Evolutionary conservation across 768 basidiomycete species (phyloP), one percentile per base, ranked within the genome.

Genomic region (Suillus hirtellus): DNA sequence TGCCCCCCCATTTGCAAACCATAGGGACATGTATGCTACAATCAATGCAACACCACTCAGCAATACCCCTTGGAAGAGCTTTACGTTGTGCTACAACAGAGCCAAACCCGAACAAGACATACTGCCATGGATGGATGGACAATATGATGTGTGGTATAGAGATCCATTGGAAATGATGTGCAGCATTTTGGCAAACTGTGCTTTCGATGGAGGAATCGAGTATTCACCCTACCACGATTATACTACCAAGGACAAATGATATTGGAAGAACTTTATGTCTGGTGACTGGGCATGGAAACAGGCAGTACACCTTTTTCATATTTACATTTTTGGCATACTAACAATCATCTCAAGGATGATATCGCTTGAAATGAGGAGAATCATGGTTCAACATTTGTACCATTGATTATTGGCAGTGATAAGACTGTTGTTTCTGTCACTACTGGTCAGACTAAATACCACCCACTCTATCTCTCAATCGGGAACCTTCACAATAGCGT

Each of bases 21-120:
- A 69, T 60, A 60, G 60, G 8, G 65, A 75, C 53, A 24, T 75
- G 7, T 69, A 69, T 14, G 21, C 62, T 3, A 63, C 69, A 0
- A 77, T 77, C 50, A 71, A 77, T 60, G 35, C 65, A 0, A 73
- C 70, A 8, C 42, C 56, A 52, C 62, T 68, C 37, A 72, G 76
- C 4, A 69, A 71, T 47, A 58, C 68, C 6, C 65, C 69, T 7
- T 77, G 76, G 77, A 35, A 75, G 42, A 67, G 66, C 24, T 71
- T 75, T 38, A 60, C 60, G 0, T 37, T 65, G 1, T 12, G 17
- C 10, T 73, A 71, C 62, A 44, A 47, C 8, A 63, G 72, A 31
- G 52, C 62, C 11, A 21, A 44, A 17, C 64, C 71, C 14, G 56
- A 55, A 3, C 53, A 61, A 11, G 62, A 66, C 5, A 47, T 65